Percentiles rank a stretch among this genome's conserved stretches.
Evolutionary conservation across 2,329 filamentous ascomycete species (phyloP).

Genomic region (Lasiodiplodia sp.): DNA sequence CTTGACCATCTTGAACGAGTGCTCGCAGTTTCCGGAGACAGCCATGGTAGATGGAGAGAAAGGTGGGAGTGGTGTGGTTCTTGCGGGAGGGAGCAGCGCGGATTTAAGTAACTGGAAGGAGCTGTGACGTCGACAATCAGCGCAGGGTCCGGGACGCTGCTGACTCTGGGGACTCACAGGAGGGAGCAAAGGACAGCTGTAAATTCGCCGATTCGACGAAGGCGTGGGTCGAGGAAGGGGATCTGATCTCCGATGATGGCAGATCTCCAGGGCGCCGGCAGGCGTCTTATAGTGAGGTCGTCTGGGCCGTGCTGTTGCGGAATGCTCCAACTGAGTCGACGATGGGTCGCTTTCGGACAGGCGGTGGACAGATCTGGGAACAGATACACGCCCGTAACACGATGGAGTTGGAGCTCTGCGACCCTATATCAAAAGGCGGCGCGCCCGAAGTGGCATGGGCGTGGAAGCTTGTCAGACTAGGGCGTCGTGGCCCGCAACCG

Average conservation of each 20-base stretch:
- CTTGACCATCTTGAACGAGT: conserved; percentile 49
- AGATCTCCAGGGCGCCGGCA: conserved; percentile 27
- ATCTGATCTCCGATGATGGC: conserved; percentile 27
- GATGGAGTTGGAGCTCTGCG: conserved; percentile 27
- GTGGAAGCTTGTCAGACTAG: conserved; percentile 45
- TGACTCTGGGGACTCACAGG: conserved; percentile 4
- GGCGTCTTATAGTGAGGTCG: conserved; percentile 14
- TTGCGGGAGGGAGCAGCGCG: neutral
- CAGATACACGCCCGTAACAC: conserved; percentile 38
- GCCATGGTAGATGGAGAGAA: conserved; percentile 49
- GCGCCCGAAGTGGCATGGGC: conserved; percentile 38
- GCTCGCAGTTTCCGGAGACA: conserved; percentile 56
- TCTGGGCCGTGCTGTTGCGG: conserved; percentile 21
- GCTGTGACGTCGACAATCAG: conserved; percentile 23
- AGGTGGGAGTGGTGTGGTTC: conserved; percentile 6
- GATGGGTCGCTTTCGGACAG: conserved; percentile 41
- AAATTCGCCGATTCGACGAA: conserved; percentile 24
- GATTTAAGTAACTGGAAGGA: conserved; percentile 1
- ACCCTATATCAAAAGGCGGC: conserved; percentile 27
- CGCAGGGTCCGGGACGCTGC: neutral
- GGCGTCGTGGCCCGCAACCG: conserved; percentile 52
- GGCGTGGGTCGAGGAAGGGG: conserved; percentile 10
- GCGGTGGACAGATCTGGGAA: conserved; percentile 43
- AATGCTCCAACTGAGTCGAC: conserved; percentile 29
- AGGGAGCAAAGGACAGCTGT: neutral